phyloP scores from a whole-genome alignment of 495 filamentous ascomycete genomes.

The Aspergillus coremiiformis region DNA sequence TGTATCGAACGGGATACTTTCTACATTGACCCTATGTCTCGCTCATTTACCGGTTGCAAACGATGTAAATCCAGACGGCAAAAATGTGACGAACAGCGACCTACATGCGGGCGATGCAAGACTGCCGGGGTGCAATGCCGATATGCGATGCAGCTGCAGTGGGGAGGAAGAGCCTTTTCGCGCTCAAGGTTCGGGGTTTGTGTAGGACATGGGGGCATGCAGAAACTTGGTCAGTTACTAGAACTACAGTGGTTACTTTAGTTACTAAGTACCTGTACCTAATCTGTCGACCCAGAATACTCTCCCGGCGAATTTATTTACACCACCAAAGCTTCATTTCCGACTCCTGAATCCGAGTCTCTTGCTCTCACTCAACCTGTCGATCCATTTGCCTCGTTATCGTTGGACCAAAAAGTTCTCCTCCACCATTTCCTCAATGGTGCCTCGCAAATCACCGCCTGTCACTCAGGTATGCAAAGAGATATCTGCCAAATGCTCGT shows the following conservation, averaged over 20 bases:
- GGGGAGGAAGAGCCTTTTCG: slow-evolving; percentile 31
- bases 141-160: slow-evolving; percentile 24
- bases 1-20: too few species aligned
- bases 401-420: slow-evolving; percentile 32
- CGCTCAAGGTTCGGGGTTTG: slow-evolving; percentile 42
- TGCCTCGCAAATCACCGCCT: slow-evolving; percentile 41
- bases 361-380: slow-evolving; percentile 27
- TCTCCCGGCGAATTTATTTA: slow-evolving; percentile 44
- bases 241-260: too few species aligned
- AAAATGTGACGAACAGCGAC: slow-evolving; percentile 39
- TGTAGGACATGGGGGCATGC: slow-evolving; percentile 37
- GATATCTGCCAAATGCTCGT: slow-evolving; percentile 43
- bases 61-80: slow-evolving; percentile 42
- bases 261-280: not conserved
- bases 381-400: slow-evolving; percentile 38
- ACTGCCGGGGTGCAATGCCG: slow-evolving; percentile 15
- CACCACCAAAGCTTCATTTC: slow-evolving; percentile 27
- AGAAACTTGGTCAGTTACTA: slow-evolving; percentile 30
- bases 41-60: slow-evolving; percentile 40
- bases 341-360: slow-evolving; percentile 20
- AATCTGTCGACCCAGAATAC: slow-evolving; percentile 26
- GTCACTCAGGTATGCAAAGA: slow-evolving; percentile 39
- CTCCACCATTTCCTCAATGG: slow-evolving; percentile 42
- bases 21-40: slow-evolving; percentile 33
- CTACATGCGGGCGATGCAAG: slow-evolving; percentile 32